Conservation (phyloP, 352 stramenopile species). For the Phytophthora tentaculata region DNA sequence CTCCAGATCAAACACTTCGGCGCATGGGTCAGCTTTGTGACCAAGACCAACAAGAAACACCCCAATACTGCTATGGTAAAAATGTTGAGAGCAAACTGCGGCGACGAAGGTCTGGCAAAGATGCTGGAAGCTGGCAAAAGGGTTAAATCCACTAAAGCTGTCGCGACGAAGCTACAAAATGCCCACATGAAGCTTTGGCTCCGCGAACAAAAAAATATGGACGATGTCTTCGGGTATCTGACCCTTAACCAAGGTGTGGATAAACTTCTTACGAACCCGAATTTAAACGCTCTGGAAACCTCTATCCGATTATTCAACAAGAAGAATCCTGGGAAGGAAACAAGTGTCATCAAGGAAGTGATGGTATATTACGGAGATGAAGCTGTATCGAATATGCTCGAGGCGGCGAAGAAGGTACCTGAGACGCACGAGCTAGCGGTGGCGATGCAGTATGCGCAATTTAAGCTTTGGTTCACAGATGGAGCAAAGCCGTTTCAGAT, state of each 20-base stretch:
- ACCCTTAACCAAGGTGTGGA: background rate
- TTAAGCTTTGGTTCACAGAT: background rate
- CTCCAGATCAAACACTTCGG: background rate
- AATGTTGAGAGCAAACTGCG: background rate
- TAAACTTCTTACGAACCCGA: background rate
- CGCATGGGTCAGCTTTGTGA: background rate
- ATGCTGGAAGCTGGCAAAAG: background rate
- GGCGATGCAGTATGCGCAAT: background rate
- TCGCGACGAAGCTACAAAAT: background rate
- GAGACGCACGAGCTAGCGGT: background rate
- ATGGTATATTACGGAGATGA: background rate
- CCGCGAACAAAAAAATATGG: background rate
- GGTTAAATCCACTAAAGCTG: background rate
- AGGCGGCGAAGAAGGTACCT: background rate
- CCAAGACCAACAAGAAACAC: background rate
- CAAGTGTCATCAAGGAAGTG: background rate
- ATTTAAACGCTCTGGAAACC: background rate
- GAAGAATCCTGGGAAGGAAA: background rate
- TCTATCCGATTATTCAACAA: background rate
- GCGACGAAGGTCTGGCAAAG: background rate
- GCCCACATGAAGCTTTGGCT: background rate
- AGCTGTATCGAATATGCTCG: background rate
- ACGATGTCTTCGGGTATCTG: background rate
- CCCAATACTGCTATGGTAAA: background rate
- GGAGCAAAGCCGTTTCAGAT: background rate